Base-by-base conservation (phyloP, 208 protist species). In the Balamuthia mandrillaris region DNA sequence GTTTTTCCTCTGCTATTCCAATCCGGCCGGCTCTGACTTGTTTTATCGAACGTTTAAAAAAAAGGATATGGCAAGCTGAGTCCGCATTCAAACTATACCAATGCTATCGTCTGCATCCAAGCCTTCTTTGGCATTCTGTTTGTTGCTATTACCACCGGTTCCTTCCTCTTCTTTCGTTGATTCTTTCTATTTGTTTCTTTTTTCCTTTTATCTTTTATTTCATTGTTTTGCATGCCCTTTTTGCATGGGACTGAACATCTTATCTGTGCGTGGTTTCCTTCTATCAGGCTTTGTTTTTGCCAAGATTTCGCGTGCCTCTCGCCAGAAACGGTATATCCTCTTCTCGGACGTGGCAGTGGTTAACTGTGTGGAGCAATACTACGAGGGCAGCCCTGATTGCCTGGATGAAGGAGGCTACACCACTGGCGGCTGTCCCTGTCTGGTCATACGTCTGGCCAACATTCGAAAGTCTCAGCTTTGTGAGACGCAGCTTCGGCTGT, bases 101-200 rank as follows among this genome's bases (percentile, higher is more conserved):
- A 82, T 21, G 74, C 63, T n/a, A 45, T 82, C 9, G 74, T 82
- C 4, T 82, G 74, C 24, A 65, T 82, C 12, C 74, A 82, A 18
- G 74, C 74, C 1, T 82, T 82, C 74, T 82, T 45, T 45, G 74
- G 74, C 52, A 82, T 82, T 45, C 74, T 82, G 51, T 66, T 52
- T 35, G 63, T 52, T 12, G 74, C 74, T 35, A 65, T 82, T 1
- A 82, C 63, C 47, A 82, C 74, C 9, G 74, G 74, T 82, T 65
- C 29, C 6, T 3, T 29, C 18, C 74, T 49, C 0, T 37, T 21
- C 35, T 29, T 39, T 12, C 24, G 49, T 24, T 68, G 16, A 68
- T 18, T 35, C n/a, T n/a, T n/a, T n/a, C n/a, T 56, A 56, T 24
- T 56, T 56, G 49, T 56, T n/a, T 56, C n/a, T n/a, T 24, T 24